Evolutionary conservation across 2,329 filamentous ascomycete genomes (phyloP), one percentile per base, ranked within the genome.

Genomic region (Colletotrichum abscissum): DNA sequence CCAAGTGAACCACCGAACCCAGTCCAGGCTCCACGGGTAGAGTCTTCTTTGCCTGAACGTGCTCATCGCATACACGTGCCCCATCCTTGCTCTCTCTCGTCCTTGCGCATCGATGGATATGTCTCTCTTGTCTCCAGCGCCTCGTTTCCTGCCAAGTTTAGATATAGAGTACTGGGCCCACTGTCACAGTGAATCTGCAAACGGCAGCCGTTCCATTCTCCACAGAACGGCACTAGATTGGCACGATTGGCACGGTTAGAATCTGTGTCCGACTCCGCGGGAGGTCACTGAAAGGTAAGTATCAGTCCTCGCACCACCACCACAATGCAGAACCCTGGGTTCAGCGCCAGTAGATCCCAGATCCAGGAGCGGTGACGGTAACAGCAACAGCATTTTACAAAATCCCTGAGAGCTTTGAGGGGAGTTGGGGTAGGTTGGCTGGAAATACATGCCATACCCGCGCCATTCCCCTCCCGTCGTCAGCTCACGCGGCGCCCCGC

Each of bases 381-480:
- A 24, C 14, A 22, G 52, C 22, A 26, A 55, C 19, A 16, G 14
- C 38, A 42, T 5, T 42, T 19, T 16, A 19, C 38, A 19, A 42
- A 42, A 42, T 42, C 38, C 38, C 38, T 42, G 38, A 42, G 38
- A 35, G 33, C 33, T 12, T 11, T 12, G 33, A 42, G 38, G 38
- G 16, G 38, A 42, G 14, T 42, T 42, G 38, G 38, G 38, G 38
- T 42, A 26, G 52, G 11, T 19, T 33, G 8, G 28, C n/a, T 8
- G 56, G 14, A 57, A 24, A 60, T 42, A 24, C 56, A 55, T 54
- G 46, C 28, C 58, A 56, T 57, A 63, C 60, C 35, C 54, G 70
- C 59, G 69, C 66, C 70, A 69, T 60, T 58, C 60, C 66, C 70
- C 55, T 69, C 66, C 66, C 70, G 46, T 73, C 70, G 59, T 69